Percentiles rank a stretch among this genome's conserved stretches.
Evolutionary conservation across 1,139 yeast genomes (phyloP).

Genomic region (Scheffersomyces illinoinensis): DNA sequence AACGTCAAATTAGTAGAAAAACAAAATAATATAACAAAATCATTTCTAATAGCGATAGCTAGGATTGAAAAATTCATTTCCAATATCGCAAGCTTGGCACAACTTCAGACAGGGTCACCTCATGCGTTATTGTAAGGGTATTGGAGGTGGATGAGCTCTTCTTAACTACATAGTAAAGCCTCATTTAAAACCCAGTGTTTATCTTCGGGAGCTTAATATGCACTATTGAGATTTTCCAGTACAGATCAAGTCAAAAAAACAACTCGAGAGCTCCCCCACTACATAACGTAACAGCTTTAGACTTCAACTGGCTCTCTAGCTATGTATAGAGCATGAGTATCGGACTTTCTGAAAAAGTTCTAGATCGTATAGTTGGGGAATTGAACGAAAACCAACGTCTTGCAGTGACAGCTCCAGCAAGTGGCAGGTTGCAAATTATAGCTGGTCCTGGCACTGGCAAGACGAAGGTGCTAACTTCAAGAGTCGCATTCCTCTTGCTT

Average conservation of each 20-base stretch:
- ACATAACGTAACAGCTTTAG: background rate
- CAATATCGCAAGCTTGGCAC: no score
- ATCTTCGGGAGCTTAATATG: no score
- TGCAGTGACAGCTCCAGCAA: slow-evolving; percentile 60
- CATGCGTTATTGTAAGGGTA: no score
- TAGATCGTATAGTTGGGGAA: slow-evolving; percentile 4
- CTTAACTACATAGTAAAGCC: no score
- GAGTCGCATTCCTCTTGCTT: slow-evolving; percentile 71
- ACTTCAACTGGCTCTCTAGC: background rate
- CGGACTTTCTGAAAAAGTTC: background rate
- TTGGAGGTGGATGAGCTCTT: no score
- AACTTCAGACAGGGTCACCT: no score
- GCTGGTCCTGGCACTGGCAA: slow-evolving; percentile 96
- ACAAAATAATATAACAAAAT: no score
- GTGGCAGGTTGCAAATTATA: slow-evolving; percentile 66
- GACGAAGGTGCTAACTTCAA: slow-evolving; percentile 75
- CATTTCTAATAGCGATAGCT: no score
- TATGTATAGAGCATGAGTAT: background rate
- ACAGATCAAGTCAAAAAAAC: background rate
- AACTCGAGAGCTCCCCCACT: background rate
- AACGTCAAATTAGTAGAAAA: no score
- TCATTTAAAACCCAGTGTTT: no score
- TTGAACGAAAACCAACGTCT: slow-evolving; percentile 59
- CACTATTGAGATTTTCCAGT: no score
- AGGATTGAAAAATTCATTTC: no score